Evolutionary conservation across 352 stramenopile species (phyloP), one percentile per base, ranked within the genome.

Genomic region (Peronospora belbahrii): DNA sequence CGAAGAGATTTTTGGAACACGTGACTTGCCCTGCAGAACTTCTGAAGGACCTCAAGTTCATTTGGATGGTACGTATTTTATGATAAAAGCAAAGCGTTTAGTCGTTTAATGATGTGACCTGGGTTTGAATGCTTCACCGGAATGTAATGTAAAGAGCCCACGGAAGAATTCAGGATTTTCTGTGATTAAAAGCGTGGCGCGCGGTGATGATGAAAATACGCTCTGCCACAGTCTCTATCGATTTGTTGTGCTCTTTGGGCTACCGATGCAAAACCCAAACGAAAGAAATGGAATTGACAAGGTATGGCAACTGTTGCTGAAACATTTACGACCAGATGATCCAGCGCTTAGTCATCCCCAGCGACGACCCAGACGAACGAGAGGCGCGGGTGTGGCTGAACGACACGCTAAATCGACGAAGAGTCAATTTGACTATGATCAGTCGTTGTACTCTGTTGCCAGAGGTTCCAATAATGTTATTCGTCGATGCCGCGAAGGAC

Each of bases 181-280:
- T 8, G 70, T 93, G 8, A 61, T 95, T 35, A 77, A 70, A 11
- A 66, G 67, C 23, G 65, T 88, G 17, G 59, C 68, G 18, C 55
- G 63, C 23, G 68, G 76, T 36, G 70, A 88, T 44, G 63, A 74
- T 2, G 86, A 96, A 23, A 75, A 93, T 24, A 83, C 89, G 5
- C 64, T 98, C 4, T 96, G 94, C 38, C 74, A 98, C 66, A 98
- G 95, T 10, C 62, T 99, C 4, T 98, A 98, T 62, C 87, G 94
- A 13, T 98, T 84, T 48, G 42, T 98, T 19, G 96, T 99, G 22
- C 70, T 99, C 0, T 97, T 98, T 70, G 96, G 95, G 3, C 60
- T 98, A 23, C 92, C 83, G 6, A 30, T 48, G 7, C 35, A 49
- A 48, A 81, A 85, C 13, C 74, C 79, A 18, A 81, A 62, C 30